Conservation (phyloP, 2,329 filamentous ascomycete genomes). For the Hypocrella siamensis region DNA sequence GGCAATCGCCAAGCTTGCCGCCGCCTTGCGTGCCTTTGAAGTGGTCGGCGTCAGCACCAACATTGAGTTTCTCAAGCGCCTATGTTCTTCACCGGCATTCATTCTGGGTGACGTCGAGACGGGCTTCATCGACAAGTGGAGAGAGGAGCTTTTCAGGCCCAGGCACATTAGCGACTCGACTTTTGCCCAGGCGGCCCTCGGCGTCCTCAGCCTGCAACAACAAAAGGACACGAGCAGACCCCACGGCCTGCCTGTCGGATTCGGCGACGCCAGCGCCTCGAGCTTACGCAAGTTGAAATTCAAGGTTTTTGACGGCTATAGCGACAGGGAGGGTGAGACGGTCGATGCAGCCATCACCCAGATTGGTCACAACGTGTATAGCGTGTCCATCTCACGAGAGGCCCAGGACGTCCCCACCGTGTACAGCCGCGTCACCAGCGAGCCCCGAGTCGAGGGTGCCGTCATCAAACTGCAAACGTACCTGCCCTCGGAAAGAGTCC, state of each 20-base stretch:
- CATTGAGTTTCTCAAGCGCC: slow-evolving; percentile 85
- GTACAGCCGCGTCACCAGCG: slow-evolving; percentile 30
- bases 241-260: slow-evolving; percentile 38
- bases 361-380: slow-evolving; percentile 29
- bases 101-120: slow-evolving; percentile 83
- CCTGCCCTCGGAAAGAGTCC: slow-evolving; percentile 66
- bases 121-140: slow-evolving; percentile 86
- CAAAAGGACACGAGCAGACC: slow-evolving; percentile 19
- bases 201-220: slow-evolving; percentile 41
- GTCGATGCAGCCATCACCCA: slow-evolving; percentile 36
- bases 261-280: slow-evolving; percentile 27
- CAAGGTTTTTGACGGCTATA: slow-evolving; percentile 43
- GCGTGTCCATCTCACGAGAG: slow-evolving; percentile 27
- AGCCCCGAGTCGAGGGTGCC: slow-evolving; percentile 14
- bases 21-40: slow-evolving; percentile 77
- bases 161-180: slow-evolving; percentile 51
- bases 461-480: slow-evolving; percentile 31
- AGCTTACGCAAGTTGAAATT: slow-evolving; percentile 33
- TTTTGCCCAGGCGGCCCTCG: slow-evolving; percentile 75
- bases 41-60: slow-evolving; percentile 89
- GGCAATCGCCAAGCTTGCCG: slow-evolving; percentile 66
- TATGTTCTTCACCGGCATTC: slow-evolving; percentile 72
- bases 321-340: slow-evolving; percentile 47
- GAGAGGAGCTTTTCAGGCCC: slow-evolving; percentile 58
- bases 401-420: slow-evolving; percentile 19